Conservation (phyloP, 192 early-diverging fungal species). For the Umbelopsis sp. region DNA sequence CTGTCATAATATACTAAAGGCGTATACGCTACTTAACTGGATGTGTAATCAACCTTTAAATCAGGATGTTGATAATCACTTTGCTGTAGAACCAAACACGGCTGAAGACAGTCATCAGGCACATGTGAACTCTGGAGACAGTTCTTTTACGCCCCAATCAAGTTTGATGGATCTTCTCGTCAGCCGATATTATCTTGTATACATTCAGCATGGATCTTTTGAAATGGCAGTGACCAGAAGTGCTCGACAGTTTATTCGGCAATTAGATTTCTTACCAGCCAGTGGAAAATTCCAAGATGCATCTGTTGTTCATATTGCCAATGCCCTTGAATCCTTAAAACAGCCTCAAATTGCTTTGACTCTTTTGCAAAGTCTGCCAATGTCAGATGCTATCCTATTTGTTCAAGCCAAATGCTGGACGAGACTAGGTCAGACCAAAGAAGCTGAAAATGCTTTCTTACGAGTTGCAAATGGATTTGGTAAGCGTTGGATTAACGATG, state of each 20-base stretch:
- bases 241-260: neutral
- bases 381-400: neutral
- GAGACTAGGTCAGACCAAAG: neutral
- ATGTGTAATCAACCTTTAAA: neutral
- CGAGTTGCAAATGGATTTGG: conserved; percentile 7
- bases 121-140: neutral
- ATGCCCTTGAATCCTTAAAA: neutral
- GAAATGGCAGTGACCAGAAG: neutral
- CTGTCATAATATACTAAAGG: neutral
- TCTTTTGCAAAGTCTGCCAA: neutral
- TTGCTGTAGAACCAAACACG: neutral
- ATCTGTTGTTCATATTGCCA: neutral
- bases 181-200: neutral
- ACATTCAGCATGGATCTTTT: neutral
- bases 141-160: neutral
- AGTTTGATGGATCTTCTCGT: neutral
- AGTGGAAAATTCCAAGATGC: neutral
- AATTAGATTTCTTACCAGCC: neutral
- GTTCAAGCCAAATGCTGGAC: conserved; percentile 13
- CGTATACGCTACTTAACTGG: neutral
- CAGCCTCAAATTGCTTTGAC: neutral
- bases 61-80: neutral
- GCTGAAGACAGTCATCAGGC: neutral
- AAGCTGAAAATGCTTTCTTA: conserved; percentile 6
- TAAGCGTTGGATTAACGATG: neutral